phyloP scores from a whole-genome alignment of 805 yeast species.

The Ascoidea asiatica region DNA sequence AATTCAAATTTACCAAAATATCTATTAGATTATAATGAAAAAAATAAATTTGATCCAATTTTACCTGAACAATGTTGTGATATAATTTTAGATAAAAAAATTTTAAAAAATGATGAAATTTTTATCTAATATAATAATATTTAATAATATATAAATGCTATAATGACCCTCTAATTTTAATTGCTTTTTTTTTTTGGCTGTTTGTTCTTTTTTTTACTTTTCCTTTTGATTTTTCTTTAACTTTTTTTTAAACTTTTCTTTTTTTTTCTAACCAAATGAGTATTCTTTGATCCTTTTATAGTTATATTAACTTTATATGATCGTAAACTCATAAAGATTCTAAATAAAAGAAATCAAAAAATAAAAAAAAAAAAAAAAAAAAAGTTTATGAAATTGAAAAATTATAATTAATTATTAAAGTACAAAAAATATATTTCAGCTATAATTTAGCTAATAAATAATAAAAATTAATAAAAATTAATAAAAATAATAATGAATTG shows the following conservation, averaged over 20 bases:
- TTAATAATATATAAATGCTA: conserved; percentile 2
- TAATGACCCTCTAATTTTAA: conserved; percentile 5
- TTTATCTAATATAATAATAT: conserved; percentile 64
- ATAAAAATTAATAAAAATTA: neutral
- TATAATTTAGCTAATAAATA: no score
- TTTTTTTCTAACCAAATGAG: neutral
- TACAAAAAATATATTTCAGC: no score
- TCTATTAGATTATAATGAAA: conserved; percentile 8
- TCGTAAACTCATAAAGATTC: neutral
- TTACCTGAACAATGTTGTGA: conserved; percentile 55
- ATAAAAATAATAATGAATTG: neutral
- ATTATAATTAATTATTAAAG: no score
- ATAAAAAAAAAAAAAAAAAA: neutral
- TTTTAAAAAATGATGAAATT: conserved; percentile 42
- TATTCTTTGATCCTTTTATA: neutral
- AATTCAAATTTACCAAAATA: conserved; percentile 3
- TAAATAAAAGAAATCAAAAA: neutral
- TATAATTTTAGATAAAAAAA: conserved; percentile 32
- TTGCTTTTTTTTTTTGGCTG: conserved; percentile 1
- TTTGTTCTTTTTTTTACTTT: neutral
- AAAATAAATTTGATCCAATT: conserved; percentile 17
- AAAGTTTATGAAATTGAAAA: neutral
- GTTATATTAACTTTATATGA: neutral
- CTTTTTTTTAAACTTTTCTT: neutral
- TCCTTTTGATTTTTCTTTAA: neutral